Evolutionary conservation across 768 basidiomycete species (phyloP), one percentile per base, ranked within the genome.

Genomic region (Roridomyces roridus): DNA sequence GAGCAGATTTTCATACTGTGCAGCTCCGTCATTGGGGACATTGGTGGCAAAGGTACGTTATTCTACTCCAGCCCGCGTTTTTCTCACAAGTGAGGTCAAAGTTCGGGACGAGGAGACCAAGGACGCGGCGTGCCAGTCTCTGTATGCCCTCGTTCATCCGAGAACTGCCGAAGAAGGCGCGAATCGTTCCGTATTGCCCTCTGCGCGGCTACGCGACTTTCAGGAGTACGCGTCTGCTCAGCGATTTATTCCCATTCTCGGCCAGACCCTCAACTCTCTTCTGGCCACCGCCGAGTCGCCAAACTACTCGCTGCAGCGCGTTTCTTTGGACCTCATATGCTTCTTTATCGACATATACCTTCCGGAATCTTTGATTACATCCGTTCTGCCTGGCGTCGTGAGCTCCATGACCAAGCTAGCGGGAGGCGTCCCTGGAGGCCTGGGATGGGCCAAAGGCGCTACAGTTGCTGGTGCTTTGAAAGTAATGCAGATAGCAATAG

Each of bases 1-100:
- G 87, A 90, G 66, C 94, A 97, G 66, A 74, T 94, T 23, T 92
- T 96, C 70, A 89, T 87, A 77, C 76, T 93, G 15, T 88, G 80
- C 60, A 82, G 84, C 31, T 82, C 87, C 15, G 77, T 89, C 28
- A 69, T 91, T 6, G 86, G 86, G 18, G 82, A 84, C 14, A 74
- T 89, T 9, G 88, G 86, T 51, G 78, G 76, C 21, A 92, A 85
- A 69, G 86, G 82, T n/a, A 90, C 87, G 66, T 34, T 34, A 3
- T 34, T 10, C 3, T 34, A 34, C 15, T 34, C 31, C 3, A 4
- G 31, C 31, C 31, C 31, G 10, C 4, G 15, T 34, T 15, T 8
- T 34, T 34, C 11, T 34, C 7, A 11, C 4, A 34, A 15, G 15
- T 34, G 31, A 34, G 31, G 80, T 72, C 15, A 88, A 82, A 67